These are phyloP conservation scores for Epicoccum nigrum DNA, from an alignment of 2,329 filamentous ascomycete genomes.

Conservation along the genomic window DNA sequence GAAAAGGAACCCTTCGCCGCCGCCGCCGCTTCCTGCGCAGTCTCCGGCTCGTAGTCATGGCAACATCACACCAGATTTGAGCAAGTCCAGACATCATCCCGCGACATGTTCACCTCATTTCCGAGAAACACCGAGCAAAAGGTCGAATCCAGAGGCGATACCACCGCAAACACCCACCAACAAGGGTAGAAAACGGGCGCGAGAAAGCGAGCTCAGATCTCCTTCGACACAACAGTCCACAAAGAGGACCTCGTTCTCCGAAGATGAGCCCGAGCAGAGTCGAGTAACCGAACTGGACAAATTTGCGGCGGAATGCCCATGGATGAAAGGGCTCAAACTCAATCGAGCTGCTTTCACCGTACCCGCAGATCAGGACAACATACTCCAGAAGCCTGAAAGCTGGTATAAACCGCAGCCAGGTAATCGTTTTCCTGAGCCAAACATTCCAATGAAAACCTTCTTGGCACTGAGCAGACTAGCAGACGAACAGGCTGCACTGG, in stretches of 20 bases:
- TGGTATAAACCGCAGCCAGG: conserved; percentile 43
- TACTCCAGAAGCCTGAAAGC: conserved; percentile 55
- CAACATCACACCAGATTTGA: not conserved
- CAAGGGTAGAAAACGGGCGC: conserved; percentile 7
- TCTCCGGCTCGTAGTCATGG: not conserved
- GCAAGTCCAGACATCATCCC: not conserved
- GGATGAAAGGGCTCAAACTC: conserved; percentile 34
- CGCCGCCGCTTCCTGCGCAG: not conserved
- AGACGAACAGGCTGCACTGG: conserved; percentile 25
- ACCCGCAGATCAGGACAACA: conserved; percentile 55
- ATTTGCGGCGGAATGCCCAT: conserved; percentile 22
- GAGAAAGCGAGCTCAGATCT: not conserved
- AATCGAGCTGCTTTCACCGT: conserved; percentile 35
- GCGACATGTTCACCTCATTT: not conserved
- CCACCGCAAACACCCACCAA: not conserved
- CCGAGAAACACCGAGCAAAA: not conserved
- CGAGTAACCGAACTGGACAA: conserved; percentile 3
- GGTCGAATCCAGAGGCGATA: not conserved
- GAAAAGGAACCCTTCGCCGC: not conserved
- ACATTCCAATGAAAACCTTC: conserved; percentile 48
- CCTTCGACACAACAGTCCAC: not conserved
- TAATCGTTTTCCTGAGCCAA: conserved; percentile 42
- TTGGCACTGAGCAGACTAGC: conserved; percentile 20
- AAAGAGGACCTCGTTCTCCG: not conserved
- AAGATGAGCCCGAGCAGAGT: not conserved